Evolutionary conservation across 108 stramenopile genomes (phyloP).

Genomic region (Cyclostephanos invisitatus): DNA sequence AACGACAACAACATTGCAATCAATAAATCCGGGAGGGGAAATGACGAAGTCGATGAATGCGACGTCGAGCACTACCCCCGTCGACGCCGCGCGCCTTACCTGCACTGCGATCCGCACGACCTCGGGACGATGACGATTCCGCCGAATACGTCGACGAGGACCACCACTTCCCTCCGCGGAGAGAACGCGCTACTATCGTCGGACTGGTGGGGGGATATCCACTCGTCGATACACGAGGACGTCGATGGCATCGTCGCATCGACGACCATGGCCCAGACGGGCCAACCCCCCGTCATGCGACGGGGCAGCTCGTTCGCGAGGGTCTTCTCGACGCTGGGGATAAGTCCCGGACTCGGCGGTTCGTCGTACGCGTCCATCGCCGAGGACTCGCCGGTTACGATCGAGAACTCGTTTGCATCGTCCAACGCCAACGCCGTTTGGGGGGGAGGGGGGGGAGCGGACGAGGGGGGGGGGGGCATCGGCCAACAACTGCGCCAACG

Average conservation of each 20-base stretch:
- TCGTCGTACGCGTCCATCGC: not conserved
- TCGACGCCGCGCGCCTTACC: constrained; percentile 46
- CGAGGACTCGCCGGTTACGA: constrained; percentile 2
- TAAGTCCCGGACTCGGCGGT: constrained; percentile 18
- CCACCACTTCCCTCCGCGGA: not conserved
- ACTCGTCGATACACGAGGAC: not conserved
- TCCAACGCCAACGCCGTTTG: not conserved
- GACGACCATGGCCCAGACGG: constrained; percentile 41
- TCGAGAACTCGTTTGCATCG: not conserved
- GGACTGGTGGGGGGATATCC: not conserved
- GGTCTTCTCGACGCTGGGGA: constrained; percentile 42
- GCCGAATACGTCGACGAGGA: not conserved
- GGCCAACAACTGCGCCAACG: not conserved
- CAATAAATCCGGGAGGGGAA: not conserved
- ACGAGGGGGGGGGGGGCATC: constrained; percentile 11
- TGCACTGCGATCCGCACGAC: constrained; percentile 32
- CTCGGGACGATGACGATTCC: constrained; percentile 13
- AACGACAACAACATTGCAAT: not conserved
- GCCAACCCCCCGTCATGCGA: constrained; percentile 3
- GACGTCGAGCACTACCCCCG: constrained; percentile 47
- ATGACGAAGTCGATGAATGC: not conserved
- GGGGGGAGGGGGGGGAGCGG: constrained; percentile 24
- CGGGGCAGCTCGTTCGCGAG: constrained; percentile 34
- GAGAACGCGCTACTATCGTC: too few species aligned
- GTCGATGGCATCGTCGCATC: not conserved